Base-by-base conservation (phyloP, 306 rosid genomes). In the Albizia julibrissin region DNA sequence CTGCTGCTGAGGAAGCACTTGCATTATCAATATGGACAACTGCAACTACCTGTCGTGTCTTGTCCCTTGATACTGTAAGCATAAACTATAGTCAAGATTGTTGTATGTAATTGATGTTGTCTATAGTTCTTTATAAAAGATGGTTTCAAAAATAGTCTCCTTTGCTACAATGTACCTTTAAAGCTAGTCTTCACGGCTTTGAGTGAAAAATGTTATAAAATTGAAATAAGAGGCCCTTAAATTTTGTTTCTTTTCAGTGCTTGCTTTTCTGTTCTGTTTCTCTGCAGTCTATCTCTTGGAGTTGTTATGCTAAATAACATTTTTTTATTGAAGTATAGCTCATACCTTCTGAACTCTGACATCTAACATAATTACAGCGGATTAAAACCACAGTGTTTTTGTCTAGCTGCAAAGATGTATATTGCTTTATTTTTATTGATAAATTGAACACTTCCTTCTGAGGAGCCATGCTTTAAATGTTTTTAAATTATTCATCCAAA, bases 21-120 rank as follows among this genome's bases (percentile, higher is more conserved):
- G 85, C 99, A 65, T 84, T 95, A 87, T 93, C 99, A 59, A 76
- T 95, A 74, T 95, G 99, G 99, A 90, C 99, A 69, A 90, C 88
- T 1, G 90, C 99, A 74, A 89, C 97, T 72, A 81, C 91, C 33
- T 95, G 99, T 81, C 97, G 97, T 71, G 92, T 89, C 83, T 91
- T 95, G 69, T 93, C 98, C 83, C 97, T 95, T 75, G 94, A 92
- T 85, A 87, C 86, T 76, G 98, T 95, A 85, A 89, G 96, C 85
- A 72, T 33, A 62, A 79, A 79, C 79, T 75, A 77, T 65, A 21
- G 52, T 76, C 73, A 58, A 39, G 69, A 58, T 62, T 62, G 31
- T 75, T 71, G 70, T 77, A 67, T 79, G 42, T 44, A 49, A 64
- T 80, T 76, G 39, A 79, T 82, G 29, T 74, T 50, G 68, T 76